A percentile compares a stretch with the other conserved stretches of the same genome.
These are phyloP conservation scores for Ascochyta clinopodiicola DNA, from an alignment of 2,329 filamentous ascomycete species.

Conservation along the genomic window DNA sequence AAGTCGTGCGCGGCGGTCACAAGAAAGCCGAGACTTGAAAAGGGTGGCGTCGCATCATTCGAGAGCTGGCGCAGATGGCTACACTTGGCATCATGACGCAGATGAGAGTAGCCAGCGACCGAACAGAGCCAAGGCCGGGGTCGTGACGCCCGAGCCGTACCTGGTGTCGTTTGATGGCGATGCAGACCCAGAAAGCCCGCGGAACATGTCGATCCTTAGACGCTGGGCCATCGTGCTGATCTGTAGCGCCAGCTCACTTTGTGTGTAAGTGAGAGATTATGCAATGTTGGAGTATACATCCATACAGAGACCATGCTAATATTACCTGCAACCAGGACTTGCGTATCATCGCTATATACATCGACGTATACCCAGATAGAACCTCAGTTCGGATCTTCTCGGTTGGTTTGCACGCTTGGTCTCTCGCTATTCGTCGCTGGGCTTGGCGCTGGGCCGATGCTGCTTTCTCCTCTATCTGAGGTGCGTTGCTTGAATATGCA, in stretches of 20 bases:
- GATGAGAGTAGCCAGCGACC: slow-evolving; percentile 29
- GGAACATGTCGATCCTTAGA: slow-evolving; percentile 67
- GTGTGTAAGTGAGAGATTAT: slow-evolving; percentile 70
- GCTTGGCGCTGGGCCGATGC: slow-evolving; percentile 64
- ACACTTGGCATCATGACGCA: slow-evolving; percentile 43
- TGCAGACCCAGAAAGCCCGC: slow-evolving; percentile 75
- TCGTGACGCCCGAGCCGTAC: slow-evolving; percentile 52
- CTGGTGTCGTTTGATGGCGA: slow-evolving; percentile 80
- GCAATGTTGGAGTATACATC: neutral
- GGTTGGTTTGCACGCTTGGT: slow-evolving; percentile 77
- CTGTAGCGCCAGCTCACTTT: slow-evolving; percentile 75
- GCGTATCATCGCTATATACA: slow-evolving; percentile 87
- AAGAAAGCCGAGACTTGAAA: slow-evolving; percentile 25
- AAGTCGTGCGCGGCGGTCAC: slow-evolving; percentile 20
- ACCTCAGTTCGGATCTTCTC: slow-evolving; percentile 73
- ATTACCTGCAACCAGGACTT: slow-evolving; percentile 64
- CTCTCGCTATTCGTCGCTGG: slow-evolving; percentile 84
- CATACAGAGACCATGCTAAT: slow-evolving; percentile 11
- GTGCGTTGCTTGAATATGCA: slow-evolving; percentile 34
- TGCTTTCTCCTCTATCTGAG: slow-evolving; percentile 61
- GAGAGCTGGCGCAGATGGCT: slow-evolving; percentile 47
- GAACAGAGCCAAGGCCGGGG: slow-evolving; percentile 29
- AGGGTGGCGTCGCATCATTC: slow-evolving; percentile 42
- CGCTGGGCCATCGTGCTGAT: slow-evolving; percentile 84
- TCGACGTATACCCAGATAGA: slow-evolving; percentile 80